Evolutionary conservation across 441 rosid genomes (phyloP).

Genomic region (Populus tomentosa): DNA sequence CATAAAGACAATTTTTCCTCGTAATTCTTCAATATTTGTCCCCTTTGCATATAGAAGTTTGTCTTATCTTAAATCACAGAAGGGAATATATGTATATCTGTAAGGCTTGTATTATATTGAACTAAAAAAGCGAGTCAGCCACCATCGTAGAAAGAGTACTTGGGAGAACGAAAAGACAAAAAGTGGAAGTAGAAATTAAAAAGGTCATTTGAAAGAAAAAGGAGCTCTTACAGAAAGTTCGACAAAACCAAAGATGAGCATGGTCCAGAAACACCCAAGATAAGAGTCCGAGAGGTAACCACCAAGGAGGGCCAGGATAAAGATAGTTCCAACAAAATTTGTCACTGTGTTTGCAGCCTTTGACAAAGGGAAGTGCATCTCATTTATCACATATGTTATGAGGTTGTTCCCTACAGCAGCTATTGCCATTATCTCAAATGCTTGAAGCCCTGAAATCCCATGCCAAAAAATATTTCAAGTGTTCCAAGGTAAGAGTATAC

Average conservation of each 20-base stretch:
- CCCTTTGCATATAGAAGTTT: background rate
- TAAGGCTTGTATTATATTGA: background rate
- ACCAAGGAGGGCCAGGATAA: constrained; percentile 73
- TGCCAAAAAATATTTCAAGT: background rate
- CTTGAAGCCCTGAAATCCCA: constrained; percentile 56
- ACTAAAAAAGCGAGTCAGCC: background rate
- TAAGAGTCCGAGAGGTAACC: constrained; percentile 85
- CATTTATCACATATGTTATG: constrained; percentile 83
- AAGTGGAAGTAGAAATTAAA: background rate
- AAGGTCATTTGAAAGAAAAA: background rate
- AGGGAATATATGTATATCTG: background rate
- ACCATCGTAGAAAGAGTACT: background rate
- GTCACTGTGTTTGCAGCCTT: constrained; percentile 81
- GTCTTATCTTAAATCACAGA: no score
- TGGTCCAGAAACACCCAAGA: constrained; percentile 94
- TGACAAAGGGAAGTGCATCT: constrained; percentile 80
- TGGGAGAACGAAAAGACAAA: background rate
- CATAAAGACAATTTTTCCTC: background rate
- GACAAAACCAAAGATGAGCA: constrained; percentile 78
- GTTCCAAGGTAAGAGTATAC: background rate
- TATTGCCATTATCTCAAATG: constrained; percentile 88
- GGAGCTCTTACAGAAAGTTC: constrained; percentile 70
- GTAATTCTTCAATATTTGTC: background rate
- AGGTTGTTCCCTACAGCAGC: constrained; percentile 96
- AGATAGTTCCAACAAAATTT: constrained; percentile 83